phyloP scores from a whole-genome alignment of 805 yeast genomes.

The Candida krabiensis region DNA sequence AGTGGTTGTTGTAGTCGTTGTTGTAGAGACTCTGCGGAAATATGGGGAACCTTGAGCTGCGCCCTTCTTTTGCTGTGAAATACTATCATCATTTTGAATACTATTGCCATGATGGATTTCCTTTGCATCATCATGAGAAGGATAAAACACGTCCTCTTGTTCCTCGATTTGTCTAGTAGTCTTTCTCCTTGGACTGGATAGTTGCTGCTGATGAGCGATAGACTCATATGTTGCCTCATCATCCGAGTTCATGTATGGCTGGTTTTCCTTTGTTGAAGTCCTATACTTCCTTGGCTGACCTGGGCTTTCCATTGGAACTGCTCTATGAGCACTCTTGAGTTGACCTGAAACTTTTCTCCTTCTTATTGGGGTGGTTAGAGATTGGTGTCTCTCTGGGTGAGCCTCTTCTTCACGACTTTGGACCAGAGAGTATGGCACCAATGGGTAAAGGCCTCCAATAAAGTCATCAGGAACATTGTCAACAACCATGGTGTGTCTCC shows the following conservation, averaged over 20 bases:
- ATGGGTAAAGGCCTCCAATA: slow-evolving; percentile 66
- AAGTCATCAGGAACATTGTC: slow-evolving; percentile 64
- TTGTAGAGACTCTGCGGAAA: slow-evolving; percentile 47
- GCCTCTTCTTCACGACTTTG: slow-evolving; percentile 44
- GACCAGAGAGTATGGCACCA: slow-evolving; percentile 61
- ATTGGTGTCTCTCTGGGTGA: slow-evolving; percentile 26
- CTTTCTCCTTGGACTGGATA: slow-evolving; percentile 25
- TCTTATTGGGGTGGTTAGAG: slow-evolving; percentile 75
- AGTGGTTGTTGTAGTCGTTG: slow-evolving; percentile 49
- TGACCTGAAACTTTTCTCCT: slow-evolving; percentile 69
- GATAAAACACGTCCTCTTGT: slow-evolving; percentile 34
- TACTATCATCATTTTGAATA: slow-evolving; percentile 20
- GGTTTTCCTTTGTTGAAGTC: slow-evolving; percentile 34
- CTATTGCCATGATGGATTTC: slow-evolving; percentile 17
- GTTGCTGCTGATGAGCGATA: slow-evolving; percentile 19
- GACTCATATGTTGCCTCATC: slow-evolving; percentile 34
- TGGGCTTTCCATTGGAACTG: slow-evolving; percentile 90
- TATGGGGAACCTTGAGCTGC: slow-evolving; percentile 34
- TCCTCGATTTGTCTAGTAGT: slow-evolving; percentile 16
- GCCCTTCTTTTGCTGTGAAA: slow-evolving; percentile 15
- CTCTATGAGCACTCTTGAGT: slow-evolving; percentile 62
- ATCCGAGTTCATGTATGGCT: slow-evolving; percentile 34
- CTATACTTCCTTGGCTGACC: slow-evolving; percentile 89
- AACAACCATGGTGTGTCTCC: slow-evolving; percentile 89
- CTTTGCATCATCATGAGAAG: slow-evolving; percentile 13